Conservation (phyloP, 2,329 filamentous ascomycete species). For the Aspergillus niger region DNA sequence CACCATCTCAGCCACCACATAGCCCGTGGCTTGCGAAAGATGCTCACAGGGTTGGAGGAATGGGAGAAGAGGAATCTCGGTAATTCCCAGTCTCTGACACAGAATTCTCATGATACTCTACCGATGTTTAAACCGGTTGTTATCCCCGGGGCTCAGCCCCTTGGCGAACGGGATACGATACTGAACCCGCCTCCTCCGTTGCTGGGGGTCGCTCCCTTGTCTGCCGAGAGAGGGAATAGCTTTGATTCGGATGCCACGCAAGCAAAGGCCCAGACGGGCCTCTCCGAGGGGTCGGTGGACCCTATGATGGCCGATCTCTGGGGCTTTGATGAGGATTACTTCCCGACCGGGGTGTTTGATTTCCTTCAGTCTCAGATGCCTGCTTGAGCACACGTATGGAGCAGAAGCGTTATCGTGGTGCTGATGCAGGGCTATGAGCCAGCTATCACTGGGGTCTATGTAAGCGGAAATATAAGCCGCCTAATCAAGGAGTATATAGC, state of each 20-base stretch:
- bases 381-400: constrained; percentile 25
- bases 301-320: constrained; percentile 46
- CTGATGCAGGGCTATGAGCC: neutral
- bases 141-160: constrained; percentile 39
- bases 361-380: constrained; percentile 47
- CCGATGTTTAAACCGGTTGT: constrained; percentile 41
- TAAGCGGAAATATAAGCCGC: too few species aligned
- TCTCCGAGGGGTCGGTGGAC: constrained; percentile 42
- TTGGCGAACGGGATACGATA: constrained; percentile 41
- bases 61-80: constrained; percentile 39
- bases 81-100: constrained; percentile 24
- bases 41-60: constrained; percentile 43
- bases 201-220: constrained; percentile 41
- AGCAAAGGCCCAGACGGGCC: constrained; percentile 31
- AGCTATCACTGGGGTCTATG: neutral
- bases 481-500: too few species aligned
- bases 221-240: constrained; percentile 40
- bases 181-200: constrained; percentile 39
- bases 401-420: neutral
- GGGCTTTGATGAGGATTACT: constrained; percentile 46
- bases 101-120: constrained; percentile 27
- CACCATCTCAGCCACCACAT: constrained; percentile 46
- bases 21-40: constrained; percentile 41
- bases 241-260: constrained; percentile 21
- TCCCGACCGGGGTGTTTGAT: constrained; percentile 46